phyloP scores from a whole-genome alignment of 2,329 filamentous ascomycete species.

The Scedosporium aurantiacum region DNA sequence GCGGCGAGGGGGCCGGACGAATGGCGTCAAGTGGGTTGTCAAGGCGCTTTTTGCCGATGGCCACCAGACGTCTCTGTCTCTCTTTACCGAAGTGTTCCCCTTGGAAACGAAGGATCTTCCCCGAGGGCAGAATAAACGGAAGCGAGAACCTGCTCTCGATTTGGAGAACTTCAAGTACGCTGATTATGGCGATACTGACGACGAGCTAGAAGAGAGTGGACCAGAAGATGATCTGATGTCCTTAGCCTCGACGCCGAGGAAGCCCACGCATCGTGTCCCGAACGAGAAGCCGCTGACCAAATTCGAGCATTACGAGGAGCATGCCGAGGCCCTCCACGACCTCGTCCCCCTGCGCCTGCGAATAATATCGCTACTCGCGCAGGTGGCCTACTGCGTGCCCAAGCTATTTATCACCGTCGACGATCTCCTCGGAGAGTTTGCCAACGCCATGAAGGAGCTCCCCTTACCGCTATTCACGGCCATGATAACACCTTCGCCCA shows the following conservation, averaged over 20 bases:
- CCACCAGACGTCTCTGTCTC: slow-evolving; percentile 34
- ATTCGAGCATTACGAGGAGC: slow-evolving; percentile 6
- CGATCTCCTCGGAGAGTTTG: slow-evolving; percentile 48
- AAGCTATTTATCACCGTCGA: slow-evolving; percentile 27
- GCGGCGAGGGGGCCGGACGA: slow-evolving; percentile 31
- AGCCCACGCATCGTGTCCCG: neutral
- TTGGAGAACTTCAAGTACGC: slow-evolving; percentile 49
- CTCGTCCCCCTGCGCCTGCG: slow-evolving; percentile 52
- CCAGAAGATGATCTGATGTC: slow-evolving; percentile 10
- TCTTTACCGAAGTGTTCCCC: slow-evolving; percentile 57
- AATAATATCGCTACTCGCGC: slow-evolving; percentile 45
- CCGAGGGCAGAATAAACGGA: slow-evolving; percentile 36
- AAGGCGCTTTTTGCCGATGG: slow-evolving; percentile 60
- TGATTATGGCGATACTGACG: slow-evolving; percentile 35
- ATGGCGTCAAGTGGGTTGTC: slow-evolving; percentile 43
- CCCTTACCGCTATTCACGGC: slow-evolving; percentile 47
- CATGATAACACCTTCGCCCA: slow-evolving; percentile 7
- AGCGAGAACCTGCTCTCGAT: slow-evolving; percentile 36
- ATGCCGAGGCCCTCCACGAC: slow-evolving; percentile 26
- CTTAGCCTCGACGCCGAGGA: neutral
- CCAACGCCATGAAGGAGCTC: slow-evolving; percentile 44
- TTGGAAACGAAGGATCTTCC: slow-evolving; percentile 45
- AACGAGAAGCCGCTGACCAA: slow-evolving; percentile 5
- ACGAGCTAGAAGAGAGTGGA: slow-evolving; percentile 20
- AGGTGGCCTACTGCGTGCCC: slow-evolving; percentile 34